phyloP scores from a whole-genome alignment of 1,284 basidiomycete species.

The Volvariella surrecta region DNA sequence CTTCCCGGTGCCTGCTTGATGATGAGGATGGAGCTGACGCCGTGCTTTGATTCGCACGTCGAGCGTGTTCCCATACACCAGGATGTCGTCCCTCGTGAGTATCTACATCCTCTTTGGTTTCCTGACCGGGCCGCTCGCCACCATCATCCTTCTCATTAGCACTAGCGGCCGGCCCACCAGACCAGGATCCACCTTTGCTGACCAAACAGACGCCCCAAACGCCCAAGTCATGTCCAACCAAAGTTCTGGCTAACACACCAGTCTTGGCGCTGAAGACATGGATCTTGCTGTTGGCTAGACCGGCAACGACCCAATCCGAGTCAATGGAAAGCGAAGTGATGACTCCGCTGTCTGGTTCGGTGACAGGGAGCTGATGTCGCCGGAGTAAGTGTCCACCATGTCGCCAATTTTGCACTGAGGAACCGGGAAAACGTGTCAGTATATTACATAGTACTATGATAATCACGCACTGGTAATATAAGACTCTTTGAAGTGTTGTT shows the following conservation, averaged over 20 bases:
- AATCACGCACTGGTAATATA: conserved; percentile 61
- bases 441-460: conserved; percentile 2
- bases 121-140: neutral
- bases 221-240: conserved; percentile 82
- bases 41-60: neutral
- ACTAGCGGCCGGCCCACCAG: conserved; percentile 11
- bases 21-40: neutral
- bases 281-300: conserved; percentile 83
- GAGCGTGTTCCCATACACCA: neutral
- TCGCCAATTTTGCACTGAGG: conserved; percentile 78
- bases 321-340: conserved; percentile 88
- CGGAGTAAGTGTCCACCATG: conserved; percentile 72
- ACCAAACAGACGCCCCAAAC: conserved; percentile 90
- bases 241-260: conserved; percentile 70
- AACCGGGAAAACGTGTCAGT: conserved; percentile 3
- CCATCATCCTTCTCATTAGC: conserved; percentile 4
- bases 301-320: conserved; percentile 81
- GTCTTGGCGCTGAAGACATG: conserved; percentile 82
- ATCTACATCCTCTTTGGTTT: neutral
- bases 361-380: conserved; percentile 55
- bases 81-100: neutral
- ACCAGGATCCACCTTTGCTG: conserved; percentile 32
- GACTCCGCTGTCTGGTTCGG: conserved; percentile 56
- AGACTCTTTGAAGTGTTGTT: conserved; percentile 68
- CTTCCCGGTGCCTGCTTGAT: neutral